Evolutionary conservation across 805 yeast species (phyloP).

Genomic region (Metschnikowia koreensis): DNA sequence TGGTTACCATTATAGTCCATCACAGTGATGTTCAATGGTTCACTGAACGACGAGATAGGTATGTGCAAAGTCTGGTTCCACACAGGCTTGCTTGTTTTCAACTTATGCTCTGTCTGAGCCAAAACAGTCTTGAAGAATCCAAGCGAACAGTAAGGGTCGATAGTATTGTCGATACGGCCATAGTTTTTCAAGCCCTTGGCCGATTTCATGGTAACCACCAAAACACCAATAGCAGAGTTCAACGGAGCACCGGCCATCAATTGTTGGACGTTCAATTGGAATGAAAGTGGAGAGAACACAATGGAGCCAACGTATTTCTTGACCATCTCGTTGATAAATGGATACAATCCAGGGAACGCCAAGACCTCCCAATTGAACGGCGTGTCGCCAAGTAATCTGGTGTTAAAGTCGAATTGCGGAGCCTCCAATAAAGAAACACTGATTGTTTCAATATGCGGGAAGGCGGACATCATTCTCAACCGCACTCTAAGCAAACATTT

Average conservation of each 20-base stretch:
- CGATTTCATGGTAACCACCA: slow-evolving; percentile 62
- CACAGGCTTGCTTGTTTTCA: slow-evolving; percentile 66
- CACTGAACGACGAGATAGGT: slow-evolving; percentile 71
- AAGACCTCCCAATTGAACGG: slow-evolving; percentile 85
- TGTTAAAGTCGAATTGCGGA: slow-evolving; percentile 83
- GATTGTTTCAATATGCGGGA: slow-evolving; percentile 92
- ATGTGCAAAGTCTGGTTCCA: slow-evolving; percentile 82
- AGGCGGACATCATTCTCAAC: slow-evolving; percentile 82
- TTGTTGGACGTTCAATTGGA: slow-evolving; percentile 90
- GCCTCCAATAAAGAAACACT: slow-evolving; percentile 82
- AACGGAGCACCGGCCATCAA: slow-evolving; percentile 77
- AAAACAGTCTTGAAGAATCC: slow-evolving; percentile 57
- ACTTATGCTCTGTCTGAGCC: slow-evolving; percentile 67
- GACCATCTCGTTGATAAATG: slow-evolving; percentile 81
- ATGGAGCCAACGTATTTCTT: slow-evolving; percentile 86
- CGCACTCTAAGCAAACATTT: slow-evolving; percentile 73
- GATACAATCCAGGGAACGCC: slow-evolving; percentile 80
- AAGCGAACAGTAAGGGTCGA: slow-evolving; percentile 85
- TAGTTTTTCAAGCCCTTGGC: slow-evolving; percentile 72
- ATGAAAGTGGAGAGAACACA: slow-evolving; percentile 83
- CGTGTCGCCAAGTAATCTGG: slow-evolving; percentile 73
- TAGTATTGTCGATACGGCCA: slow-evolving; percentile 68
- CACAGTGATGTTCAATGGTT: slow-evolving; percentile 71
- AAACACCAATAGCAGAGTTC: slow-evolving; percentile 82
- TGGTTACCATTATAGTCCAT: slow-evolving; percentile 68